A percentile compares a stretch with the other conserved stretches of the same genome.
phyloP scores from a whole-genome alignment of 2,329 filamentous ascomycete genomes.

The Lecanosticta acicola region DNA sequence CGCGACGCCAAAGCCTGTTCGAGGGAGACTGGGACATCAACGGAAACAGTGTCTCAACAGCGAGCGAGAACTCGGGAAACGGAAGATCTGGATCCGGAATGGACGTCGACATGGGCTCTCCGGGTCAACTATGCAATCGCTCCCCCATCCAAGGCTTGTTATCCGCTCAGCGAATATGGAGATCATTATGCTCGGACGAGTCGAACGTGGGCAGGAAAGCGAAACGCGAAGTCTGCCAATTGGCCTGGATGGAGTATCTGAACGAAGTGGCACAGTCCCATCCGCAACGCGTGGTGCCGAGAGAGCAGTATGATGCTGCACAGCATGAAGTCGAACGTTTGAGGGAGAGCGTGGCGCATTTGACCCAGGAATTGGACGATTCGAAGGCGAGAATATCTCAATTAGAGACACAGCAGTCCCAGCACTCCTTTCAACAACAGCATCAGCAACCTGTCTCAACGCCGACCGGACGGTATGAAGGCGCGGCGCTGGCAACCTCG shows the following conservation, averaged over 20 bases:
- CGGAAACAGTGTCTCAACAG: not conserved
- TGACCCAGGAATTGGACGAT: not conserved
- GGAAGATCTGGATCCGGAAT: not conserved
- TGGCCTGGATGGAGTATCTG: not conserved
- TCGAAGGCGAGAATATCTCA: not conserved
- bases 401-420: not conserved
- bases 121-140: not conserved
- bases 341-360: not conserved
- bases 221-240: not conserved
- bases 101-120: not conserved
- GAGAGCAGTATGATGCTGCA: not conserved
- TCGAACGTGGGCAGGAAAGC: not conserved
- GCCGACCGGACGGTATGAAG: not conserved
- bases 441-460: not conserved
- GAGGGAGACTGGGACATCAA: not conserved
- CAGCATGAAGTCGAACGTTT: not conserved
- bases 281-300: not conserved
- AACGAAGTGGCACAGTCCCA: not conserved
- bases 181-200: not conserved
- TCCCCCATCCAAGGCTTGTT: not conserved
- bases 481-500: not conserved
- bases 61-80: not conserved
- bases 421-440: not conserved
- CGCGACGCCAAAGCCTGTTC: not conserved
- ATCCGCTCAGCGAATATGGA: not conserved